phyloP scores from a whole-genome alignment of 2,329 filamentous ascomycete genomes.

The Ophiostoma himal-ulmi region DNA sequence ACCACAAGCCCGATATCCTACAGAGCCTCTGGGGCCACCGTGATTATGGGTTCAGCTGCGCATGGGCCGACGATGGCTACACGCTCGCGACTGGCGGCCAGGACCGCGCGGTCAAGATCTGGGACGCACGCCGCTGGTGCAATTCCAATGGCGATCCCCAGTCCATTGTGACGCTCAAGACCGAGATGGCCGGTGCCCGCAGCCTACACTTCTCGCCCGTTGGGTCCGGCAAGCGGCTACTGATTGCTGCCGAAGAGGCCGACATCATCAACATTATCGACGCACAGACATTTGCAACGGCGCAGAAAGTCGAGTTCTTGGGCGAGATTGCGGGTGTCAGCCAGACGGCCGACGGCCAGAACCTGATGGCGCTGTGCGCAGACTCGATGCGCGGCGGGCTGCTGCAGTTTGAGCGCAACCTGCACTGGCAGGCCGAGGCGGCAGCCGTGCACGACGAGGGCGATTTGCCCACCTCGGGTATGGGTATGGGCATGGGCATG shows the following conservation, averaged over 20 bases:
- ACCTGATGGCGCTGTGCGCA: constrained; percentile 62
- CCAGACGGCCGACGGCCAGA: constrained; percentile 55
- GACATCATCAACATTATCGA: constrained; percentile 69
- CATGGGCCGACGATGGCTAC: constrained; percentile 72
- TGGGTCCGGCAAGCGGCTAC: constrained; percentile 59
- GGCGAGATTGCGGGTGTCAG: constrained; percentile 66
- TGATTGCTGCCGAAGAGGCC: constrained; percentile 70
- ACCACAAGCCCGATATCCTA: constrained; percentile 37
- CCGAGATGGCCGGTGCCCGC: constrained; percentile 63
- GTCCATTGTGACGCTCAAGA: constrained; percentile 51
- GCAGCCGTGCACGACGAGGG: background rate
- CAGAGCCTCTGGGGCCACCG: constrained; percentile 57
- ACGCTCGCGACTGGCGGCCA: constrained; percentile 72
- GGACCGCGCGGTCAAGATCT: constrained; percentile 66
- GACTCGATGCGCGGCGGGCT: constrained; percentile 63
- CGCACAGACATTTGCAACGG: constrained; percentile 55
- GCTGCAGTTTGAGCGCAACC: constrained; percentile 53
- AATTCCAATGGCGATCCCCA: constrained; percentile 31
- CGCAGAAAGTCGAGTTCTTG: constrained; percentile 68
- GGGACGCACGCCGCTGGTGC: constrained; percentile 66
- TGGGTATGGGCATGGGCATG: no score
- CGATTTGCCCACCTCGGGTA: background rate
- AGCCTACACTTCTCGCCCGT: constrained; percentile 66
- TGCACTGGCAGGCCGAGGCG: background rate
- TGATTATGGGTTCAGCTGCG: constrained; percentile 70